Evolutionary conservation across 192 early-diverging fungal species (phyloP).

Genomic region (Dispira simplex): DNA sequence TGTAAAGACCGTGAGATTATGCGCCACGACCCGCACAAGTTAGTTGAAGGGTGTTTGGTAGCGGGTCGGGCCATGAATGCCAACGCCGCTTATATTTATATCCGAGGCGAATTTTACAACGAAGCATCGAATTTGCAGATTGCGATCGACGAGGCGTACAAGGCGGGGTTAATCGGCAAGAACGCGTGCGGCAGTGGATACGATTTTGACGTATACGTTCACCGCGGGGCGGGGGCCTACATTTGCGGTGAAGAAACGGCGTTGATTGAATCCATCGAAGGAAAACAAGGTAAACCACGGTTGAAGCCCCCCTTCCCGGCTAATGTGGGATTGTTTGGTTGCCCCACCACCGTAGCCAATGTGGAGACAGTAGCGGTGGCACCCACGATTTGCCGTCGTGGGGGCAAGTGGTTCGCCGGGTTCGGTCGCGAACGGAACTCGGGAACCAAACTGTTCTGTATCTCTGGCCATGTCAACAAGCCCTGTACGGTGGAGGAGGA

Average conservation of each 20-base stretch:
- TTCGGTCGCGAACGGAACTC: slow-evolving; percentile 87
- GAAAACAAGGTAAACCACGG: slow-evolving; percentile 97
- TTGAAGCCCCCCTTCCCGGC: slow-evolving; percentile 99
- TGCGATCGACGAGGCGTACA: slow-evolving; percentile 96
- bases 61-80: slow-evolving; percentile 96
- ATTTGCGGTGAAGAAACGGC: slow-evolving; percentile 96
- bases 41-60: slow-evolving; percentile 91
- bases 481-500: slow-evolving; percentile 98
- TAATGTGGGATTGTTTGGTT: slow-evolving; percentile 95
- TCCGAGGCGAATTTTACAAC: slow-evolving; percentile 93
- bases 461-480: slow-evolving; percentile 95
- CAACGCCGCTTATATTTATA: slow-evolving; percentile 95
- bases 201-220: slow-evolving; percentile 95
- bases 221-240: slow-evolving; percentile 95
- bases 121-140: slow-evolving; percentile 84
- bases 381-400: slow-evolving; percentile 82
- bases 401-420: slow-evolving; percentile 85
- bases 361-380: slow-evolving; percentile 98
- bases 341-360: slow-evolving; percentile 99
- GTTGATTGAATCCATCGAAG: slow-evolving; percentile 80
- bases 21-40: slow-evolving; percentile 89
- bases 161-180: slow-evolving; percentile 94
- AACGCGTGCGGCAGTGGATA: slow-evolving; percentile 93
- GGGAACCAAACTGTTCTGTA: slow-evolving; percentile 95
- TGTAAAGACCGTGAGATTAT: slow-evolving; percentile 98